A percentile compares a stretch with the other conserved stretches of the same genome.
Evolutionary conservation across 768 basidiomycete genomes (phyloP).

Genomic region (Amanita thiersii): DNA sequence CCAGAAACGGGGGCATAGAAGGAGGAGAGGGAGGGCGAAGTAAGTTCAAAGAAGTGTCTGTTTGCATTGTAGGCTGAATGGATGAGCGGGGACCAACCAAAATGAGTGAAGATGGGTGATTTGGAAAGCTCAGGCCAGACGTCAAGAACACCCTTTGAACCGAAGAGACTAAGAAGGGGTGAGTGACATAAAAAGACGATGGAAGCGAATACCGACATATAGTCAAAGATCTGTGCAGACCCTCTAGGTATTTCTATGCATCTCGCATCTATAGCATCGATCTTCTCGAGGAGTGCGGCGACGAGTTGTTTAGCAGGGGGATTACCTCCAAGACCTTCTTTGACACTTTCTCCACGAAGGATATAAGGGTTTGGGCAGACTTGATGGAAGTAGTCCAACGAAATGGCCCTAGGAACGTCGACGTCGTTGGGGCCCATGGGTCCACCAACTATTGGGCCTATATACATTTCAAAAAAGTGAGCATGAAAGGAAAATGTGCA

Average conservation of each 20-base stretch:
- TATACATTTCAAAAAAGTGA: not conserved
- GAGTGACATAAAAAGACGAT: not conserved
- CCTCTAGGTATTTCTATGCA: conserved; percentile 10
- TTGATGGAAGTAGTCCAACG: conserved; percentile 7
- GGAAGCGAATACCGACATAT: conserved; percentile 1
- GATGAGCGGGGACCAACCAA: conserved; percentile 14
- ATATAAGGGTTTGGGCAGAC: conserved; percentile 9
- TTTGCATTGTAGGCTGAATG: conserved; percentile 10
- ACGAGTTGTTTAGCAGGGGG: conserved; percentile 3
- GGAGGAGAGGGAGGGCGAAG: not conserved
- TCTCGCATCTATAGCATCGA: conserved; percentile 3
- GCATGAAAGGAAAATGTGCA: not conserved
- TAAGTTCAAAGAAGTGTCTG: conserved; percentile 5
- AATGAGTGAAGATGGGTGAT: conserved; percentile 10
- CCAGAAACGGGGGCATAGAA: not conserved
- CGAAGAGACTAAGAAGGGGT: conserved; percentile 10
- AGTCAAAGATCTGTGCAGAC: conserved; percentile 6
- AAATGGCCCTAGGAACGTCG: conserved; percentile 9
- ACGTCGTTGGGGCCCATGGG: not conserved
- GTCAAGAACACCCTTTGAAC: conserved; percentile 9
- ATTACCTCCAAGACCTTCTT: conserved; percentile 2
- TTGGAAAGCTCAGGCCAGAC: conserved; percentile 13
- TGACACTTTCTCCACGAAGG: not conserved
- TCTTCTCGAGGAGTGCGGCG: not conserved
- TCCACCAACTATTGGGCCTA: conserved; percentile 9